Conservation (phyloP, 202 grass and related monocot species). For the Schoenoplectus tabernaemontani region DNA sequence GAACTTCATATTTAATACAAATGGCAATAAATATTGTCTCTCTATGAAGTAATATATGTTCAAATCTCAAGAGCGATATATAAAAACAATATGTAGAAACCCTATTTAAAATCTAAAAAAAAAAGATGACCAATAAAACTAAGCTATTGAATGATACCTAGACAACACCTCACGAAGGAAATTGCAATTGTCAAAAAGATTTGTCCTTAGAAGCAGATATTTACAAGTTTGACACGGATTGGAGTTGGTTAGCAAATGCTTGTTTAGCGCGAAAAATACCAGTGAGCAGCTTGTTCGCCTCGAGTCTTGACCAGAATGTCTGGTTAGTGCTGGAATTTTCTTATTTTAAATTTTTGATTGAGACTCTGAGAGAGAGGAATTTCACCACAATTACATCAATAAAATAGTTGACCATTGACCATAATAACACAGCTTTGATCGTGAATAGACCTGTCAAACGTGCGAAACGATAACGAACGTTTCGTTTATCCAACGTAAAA, state of each 20-base stretch:
- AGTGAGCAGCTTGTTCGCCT: not conserved
- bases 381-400: not conserved
- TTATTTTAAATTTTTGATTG: not conserved
- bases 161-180: not conserved
- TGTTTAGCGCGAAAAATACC: not conserved
- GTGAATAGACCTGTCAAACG: too few relatives aligned
- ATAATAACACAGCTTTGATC: too few relatives aligned
- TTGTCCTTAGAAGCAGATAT: not conserved
- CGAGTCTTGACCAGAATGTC: slow-evolving; percentile 11
- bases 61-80: too few relatives aligned
- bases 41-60: too few relatives aligned
- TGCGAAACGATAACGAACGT: not conserved
- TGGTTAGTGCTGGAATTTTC: not conserved
- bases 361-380: not conserved
- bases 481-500: not conserved
- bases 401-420: not conserved
- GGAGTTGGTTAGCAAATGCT: not conserved
- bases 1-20: too few relatives aligned
- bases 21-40: too few relatives aligned
- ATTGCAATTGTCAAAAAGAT: not conserved
- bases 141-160: not conserved
- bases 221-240: not conserved
- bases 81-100: too few relatives aligned
- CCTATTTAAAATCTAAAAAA: too few relatives aligned
- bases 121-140: not conserved